Base-by-base conservation (phyloP, 345 rosid genomes). In the Eutrema heterophyllum region DNA sequence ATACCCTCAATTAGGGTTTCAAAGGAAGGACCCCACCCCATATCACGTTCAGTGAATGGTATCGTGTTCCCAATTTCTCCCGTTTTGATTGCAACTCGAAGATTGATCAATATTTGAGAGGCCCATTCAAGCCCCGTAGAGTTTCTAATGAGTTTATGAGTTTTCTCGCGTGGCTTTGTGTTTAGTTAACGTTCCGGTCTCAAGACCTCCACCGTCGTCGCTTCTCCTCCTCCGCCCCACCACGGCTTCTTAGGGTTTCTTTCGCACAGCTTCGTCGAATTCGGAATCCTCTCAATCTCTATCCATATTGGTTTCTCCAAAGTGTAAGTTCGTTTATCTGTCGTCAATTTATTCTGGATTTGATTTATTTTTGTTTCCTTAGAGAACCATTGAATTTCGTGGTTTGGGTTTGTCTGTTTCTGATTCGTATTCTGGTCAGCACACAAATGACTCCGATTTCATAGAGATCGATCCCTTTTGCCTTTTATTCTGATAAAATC, bases 1-100 rank as follows among this genome's bases (percentile, higher is more conserved):
- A 24, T 43, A 61, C 32, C 33, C 26, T 29, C 24, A 50, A 62
- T 62, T 71, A 71, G 76, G 69, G 62, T 62, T 71, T 41, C 68
- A 51, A 8, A 62, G 15, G 13, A 71, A 59, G 49, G 36, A 29
- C 73, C 51, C 52, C 24, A 50, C 10, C 24, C 64, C 2, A 45
- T 36, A 56, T 46, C 67, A 16, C 64, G 48, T 45, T 26, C 55
- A 73, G 40, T 73, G 49, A 72, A 72, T 64, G 52, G 70, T 52
- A 63, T 44, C 53, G 21, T 72, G 13, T 72, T 33, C 57, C 52
- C 64, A 73, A 35, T 33, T 73, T 4, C 1, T 32, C 35, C 10
- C 26, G 59, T 14, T 24, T 36, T 50, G 56, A 71, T 51, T 64
- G 57, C 49, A 53, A 64, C 71, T 35, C 24, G 40, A 14, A 16